Percentiles rank a stretch among this genome's conserved stretches.
Conservation (phyloP, 108 stramenopile genomes). For the Cyclostephanos tholiformis region DNA sequence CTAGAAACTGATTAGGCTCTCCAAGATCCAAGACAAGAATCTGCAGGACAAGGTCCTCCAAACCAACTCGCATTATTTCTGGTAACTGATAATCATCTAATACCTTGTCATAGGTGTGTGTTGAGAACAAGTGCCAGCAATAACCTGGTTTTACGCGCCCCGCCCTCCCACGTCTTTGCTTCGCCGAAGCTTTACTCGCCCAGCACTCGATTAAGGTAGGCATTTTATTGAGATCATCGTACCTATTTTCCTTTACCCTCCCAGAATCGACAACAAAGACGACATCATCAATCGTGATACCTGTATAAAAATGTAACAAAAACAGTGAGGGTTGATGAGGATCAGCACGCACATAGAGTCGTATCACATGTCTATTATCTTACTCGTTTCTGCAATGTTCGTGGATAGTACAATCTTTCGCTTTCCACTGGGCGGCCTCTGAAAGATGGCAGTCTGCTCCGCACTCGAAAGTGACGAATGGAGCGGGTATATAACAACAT, state of each 20-base stretch:
- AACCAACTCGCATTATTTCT: constrained; percentile 89
- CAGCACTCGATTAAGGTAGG: constrained; percentile 84
- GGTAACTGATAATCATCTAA: constrained; percentile 77
- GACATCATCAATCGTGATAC: constrained; percentile 68
- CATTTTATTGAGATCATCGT: constrained; percentile 73
- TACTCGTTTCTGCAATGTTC: constrained; percentile 71
- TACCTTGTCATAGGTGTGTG: constrained; percentile 58
- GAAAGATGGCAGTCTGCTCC: constrained; percentile 76
- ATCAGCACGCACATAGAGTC: constrained; percentile 1
- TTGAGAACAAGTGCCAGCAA: constrained; percentile 77
- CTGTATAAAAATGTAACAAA: constrained; percentile 6
- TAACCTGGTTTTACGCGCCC: constrained; percentile 90
- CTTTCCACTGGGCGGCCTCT: constrained; percentile 62
- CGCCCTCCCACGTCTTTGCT: constrained; percentile 92
- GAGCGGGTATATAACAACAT: constrained; percentile 64
- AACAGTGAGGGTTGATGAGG: background rate
- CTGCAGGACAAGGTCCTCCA: constrained; percentile 91
- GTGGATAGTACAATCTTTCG: constrained; percentile 87
- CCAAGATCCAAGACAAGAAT: constrained; percentile 80
- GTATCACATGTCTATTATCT: background rate
- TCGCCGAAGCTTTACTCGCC: constrained; percentile 83
- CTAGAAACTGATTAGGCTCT: constrained; percentile 62
- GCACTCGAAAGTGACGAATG: constrained; percentile 72
- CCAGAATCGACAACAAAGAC: constrained; percentile 76
- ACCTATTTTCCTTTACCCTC: constrained; percentile 72